Conservation (phyloP, 352 stramenopile genomes). For the Achlya hypogyna region DNA sequence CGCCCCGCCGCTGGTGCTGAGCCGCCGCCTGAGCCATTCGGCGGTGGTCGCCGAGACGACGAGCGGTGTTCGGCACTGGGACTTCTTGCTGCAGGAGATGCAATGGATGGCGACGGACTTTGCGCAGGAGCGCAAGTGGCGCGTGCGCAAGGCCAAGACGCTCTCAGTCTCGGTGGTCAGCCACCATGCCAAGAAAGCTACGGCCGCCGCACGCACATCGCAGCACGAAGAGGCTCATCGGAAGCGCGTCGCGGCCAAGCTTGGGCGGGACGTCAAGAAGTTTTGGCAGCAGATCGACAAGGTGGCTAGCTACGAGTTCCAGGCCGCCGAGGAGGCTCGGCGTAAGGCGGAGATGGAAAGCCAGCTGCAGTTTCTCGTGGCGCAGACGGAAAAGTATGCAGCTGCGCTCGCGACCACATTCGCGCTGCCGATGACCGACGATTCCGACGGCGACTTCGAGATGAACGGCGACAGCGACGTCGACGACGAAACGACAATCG, state of each 20-base stretch:
- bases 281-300: conserved; percentile 98
- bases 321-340: conserved; percentile 81
- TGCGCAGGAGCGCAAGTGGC: conserved; percentile 80
- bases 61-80: conserved; percentile 31
- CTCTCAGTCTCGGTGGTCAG: conserved; percentile 49
- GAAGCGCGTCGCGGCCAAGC: conserved; percentile 52
- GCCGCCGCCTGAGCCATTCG: not conserved
- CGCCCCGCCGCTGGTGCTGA: not conserved
- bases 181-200: conserved; percentile 45
- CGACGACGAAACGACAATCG: conserved; percentile 26
- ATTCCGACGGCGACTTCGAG: conserved; percentile 30
- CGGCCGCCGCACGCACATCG: conserved; percentile 21
- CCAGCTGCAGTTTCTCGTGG: conserved; percentile 91
- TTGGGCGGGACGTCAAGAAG: conserved; percentile 84
- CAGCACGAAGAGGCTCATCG: conserved; percentile 34
- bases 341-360: conserved; percentile 92
- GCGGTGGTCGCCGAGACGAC: not conserved
- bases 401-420: conserved; percentile 68
- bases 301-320: conserved; percentile 96
- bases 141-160: conserved; percentile 63
- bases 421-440: not conserved
- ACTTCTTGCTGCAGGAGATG: conserved; percentile 81
- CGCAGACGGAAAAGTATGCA: conserved; percentile 96
- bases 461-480: conserved; percentile 26
- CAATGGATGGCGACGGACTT: conserved; percentile 93